These are phyloP conservation scores for Apophysomyces variabilis DNA, from an alignment of 371 early-diverging fungal species.

Conservation along the genomic window DNA sequence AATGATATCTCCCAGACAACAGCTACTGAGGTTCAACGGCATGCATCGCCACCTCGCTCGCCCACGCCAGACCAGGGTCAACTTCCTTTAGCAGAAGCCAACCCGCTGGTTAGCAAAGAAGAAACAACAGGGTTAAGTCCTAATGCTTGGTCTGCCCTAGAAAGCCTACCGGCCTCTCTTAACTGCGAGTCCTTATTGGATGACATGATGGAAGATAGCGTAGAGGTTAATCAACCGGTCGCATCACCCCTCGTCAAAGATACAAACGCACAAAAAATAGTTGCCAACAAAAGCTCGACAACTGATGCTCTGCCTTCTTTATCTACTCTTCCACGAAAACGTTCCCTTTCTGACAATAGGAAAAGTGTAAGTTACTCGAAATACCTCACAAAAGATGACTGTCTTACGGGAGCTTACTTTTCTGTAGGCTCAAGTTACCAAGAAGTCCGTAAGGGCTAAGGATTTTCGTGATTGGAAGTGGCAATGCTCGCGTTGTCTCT, in stretches of 20 bases:
- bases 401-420: not conserved
- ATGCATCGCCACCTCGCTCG: not conserved
- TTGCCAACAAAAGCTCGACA: not conserved
- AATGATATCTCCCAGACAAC: not conserved
- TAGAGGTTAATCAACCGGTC: not conserved
- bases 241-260: not conserved
- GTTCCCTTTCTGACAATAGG: not conserved
- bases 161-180: not conserved
- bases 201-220: not conserved
- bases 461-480: slow-evolving; percentile 1
- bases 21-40: not conserved
- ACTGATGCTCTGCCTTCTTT: not conserved
- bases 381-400: not conserved
- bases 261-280: not conserved
- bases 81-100: not conserved
- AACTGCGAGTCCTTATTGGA: slow-evolving; percentile 1
- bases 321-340: not conserved
- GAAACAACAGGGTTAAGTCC: not conserved
- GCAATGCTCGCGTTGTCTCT: slow-evolving; percentile 23
- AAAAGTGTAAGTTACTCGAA: not conserved
- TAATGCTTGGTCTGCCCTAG: not conserved
- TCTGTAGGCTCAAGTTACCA: not conserved
- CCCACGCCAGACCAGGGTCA: not conserved
- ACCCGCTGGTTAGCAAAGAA: not conserved
- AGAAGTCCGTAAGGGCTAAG: not conserved